These are phyloP conservation scores for Agrocybe pediades DNA, from an alignment of 768 basidiomycete genomes.

Conservation along the genomic window DNA sequence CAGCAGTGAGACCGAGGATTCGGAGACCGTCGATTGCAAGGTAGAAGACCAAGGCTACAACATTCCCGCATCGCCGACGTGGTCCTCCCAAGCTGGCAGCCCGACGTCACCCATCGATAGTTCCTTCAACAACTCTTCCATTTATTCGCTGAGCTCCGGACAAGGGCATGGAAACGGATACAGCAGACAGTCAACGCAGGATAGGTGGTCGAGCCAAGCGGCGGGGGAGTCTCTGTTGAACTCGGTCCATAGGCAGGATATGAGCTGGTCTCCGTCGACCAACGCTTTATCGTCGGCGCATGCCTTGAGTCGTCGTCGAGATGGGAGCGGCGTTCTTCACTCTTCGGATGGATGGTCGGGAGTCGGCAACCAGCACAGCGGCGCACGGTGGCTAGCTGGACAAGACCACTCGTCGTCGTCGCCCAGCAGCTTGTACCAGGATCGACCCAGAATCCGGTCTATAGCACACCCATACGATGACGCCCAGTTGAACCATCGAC, in stretches of 20 bases:
- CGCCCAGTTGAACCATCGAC: conserved; percentile 24
- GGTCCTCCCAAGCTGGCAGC: conserved; percentile 31
- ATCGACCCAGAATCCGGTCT: conserved; percentile 39
- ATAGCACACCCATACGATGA: conserved; percentile 37
- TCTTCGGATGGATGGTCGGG: conserved; percentile 36
- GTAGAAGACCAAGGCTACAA: conserved; percentile 48
- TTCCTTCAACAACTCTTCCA: conserved; percentile 31
- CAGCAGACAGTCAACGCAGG: conserved; percentile 23
- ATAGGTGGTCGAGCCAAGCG: conserved; percentile 33
- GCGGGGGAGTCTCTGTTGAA: conserved; percentile 28
- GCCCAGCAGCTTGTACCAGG: conserved; percentile 29
- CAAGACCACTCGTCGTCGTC: conserved; percentile 27
- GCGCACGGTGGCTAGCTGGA: conserved; percentile 38
- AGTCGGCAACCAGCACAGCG: conserved; percentile 30
- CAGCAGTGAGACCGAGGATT: conserved; percentile 45
- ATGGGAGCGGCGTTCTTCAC: conserved; percentile 28
- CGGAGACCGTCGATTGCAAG: conserved; percentile 47
- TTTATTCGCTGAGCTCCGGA: conserved; percentile 30
- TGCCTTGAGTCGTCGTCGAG: conserved; percentile 31
- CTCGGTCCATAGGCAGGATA: conserved; percentile 26
- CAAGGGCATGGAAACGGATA: conserved; percentile 27
- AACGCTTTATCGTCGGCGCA: conserved; percentile 23
- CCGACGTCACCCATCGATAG: conserved; percentile 37
- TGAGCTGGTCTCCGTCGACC: conserved; percentile 22
- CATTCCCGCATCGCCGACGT: conserved; percentile 39